Percentiles rank a stretch among this genome's conserved stretches.
Conservation (phyloP, 2,329 filamentous ascomycete genomes). For the Hymenoscyphus albidus region DNA sequence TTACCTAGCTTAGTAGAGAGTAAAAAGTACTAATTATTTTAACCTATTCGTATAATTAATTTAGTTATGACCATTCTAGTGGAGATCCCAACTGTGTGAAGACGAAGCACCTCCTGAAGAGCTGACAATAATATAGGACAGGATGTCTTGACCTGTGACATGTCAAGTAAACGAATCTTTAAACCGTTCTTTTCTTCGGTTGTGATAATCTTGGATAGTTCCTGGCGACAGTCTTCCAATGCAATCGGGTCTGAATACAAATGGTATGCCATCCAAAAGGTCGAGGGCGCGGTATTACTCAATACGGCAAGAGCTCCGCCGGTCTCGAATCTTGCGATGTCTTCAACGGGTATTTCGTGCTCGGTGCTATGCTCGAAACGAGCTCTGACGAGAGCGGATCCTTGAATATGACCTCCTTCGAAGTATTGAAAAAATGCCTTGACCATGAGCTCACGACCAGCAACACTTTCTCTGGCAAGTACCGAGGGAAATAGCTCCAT, state of each 20-base stretch:
- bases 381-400: constrained; percentile 37
- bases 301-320: constrained; percentile 40
- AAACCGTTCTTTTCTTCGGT: background rate
- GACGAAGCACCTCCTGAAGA: constrained; percentile 42
- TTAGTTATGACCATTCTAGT: constrained; percentile 33
- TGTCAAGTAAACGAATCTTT: constrained; percentile 6
- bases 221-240: constrained; percentile 32
- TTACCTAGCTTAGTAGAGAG: no score
- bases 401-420: constrained; percentile 37
- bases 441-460: constrained; percentile 36
- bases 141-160: constrained; percentile 9
- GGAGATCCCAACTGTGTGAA: constrained; percentile 38
- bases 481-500: constrained; percentile 11
- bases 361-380: constrained; percentile 36
- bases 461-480: constrained; percentile 30
- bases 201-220: constrained; percentile 3
- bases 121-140: constrained; percentile 41
- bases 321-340: constrained; percentile 42
- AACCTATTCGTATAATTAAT: no score
- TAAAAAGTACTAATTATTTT: no score
- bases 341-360: constrained; percentile 34
- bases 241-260: constrained; percentile 36
- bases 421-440: constrained; percentile 41
- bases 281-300: constrained; percentile 39
- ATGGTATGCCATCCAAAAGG: constrained; percentile 41